Evolutionary conservation across 2,329 filamentous ascomycete species (phyloP), one percentile per base, ranked within the genome.

Genomic region (Shiraia sp.): DNA sequence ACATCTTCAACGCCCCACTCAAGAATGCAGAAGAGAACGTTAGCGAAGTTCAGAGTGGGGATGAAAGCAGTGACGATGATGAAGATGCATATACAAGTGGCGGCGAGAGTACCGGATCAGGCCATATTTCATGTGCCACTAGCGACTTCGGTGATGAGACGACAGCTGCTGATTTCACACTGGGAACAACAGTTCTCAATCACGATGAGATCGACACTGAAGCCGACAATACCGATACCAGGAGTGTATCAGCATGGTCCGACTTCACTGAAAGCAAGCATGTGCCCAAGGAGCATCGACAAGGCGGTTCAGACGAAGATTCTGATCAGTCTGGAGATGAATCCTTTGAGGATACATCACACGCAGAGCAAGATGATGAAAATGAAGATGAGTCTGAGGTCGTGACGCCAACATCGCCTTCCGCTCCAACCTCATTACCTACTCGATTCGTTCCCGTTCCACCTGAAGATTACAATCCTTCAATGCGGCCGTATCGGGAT

Each of bases 1-100:
- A 90, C 43, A 89, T 99, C 33, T 99, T 97, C 72, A 97, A 93
- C 61, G 88, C 93, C 43, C 92, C 93, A 2, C 69, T 92, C 25
- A 78, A 79, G 48, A 73, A 74, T 2, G 68, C 74, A 40, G 69
- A 71, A 13, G 66, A 73, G 2, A 71, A 72, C 23, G 65, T 71
- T 27, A 66, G 71, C 0, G 79, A 77, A 16, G 76, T 77, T 2
- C 83, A 89, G 10, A 84, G 86, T 42, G 83, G 86, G 32, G 87
- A 77, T 40, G 81, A 81, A 12, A 81, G 77, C 42, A 80, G 81
- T 22, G 86, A 90, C 53, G 86, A 90, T 54, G 77, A 85, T 22
- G 57, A 63, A 19, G 61, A 59, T 22, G 77, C 86, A 55, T 96
- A 93, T 66, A 92, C 87, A 2, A 95, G 87, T 55, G 90, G 83